phyloP scores from a whole-genome alignment of 1,284 basidiomycete genomes.

The Boletus mariae region DNA sequence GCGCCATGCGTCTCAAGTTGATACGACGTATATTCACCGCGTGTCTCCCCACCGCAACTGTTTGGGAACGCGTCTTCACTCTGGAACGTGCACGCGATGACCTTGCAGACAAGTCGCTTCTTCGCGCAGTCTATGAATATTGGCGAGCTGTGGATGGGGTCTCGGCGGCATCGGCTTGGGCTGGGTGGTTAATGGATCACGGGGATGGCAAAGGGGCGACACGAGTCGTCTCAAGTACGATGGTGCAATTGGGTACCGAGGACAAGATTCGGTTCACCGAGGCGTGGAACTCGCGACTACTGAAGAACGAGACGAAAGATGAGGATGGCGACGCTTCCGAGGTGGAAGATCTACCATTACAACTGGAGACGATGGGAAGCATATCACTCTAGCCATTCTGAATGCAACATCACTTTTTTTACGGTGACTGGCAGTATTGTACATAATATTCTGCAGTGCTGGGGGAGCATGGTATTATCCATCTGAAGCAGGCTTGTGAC shows the following conservation, averaged over 20 bases:
- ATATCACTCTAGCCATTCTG: background rate
- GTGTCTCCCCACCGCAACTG: conserved; percentile 41
- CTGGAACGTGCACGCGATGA: conserved; percentile 28
- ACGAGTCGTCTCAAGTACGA: conserved; percentile 32
- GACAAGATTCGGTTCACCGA: conserved; percentile 28
- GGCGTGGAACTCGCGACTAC: conserved; percentile 27
- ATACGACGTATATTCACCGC: conserved; percentile 41
- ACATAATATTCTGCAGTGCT: too few relatives aligned
- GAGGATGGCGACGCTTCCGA: conserved; percentile 21
- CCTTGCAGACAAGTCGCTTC: conserved; percentile 28
- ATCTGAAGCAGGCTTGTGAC: too few relatives aligned
- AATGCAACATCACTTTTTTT: background rate
- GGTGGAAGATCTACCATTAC: conserved; percentile 16
- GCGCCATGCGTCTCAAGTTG: conserved; percentile 29
- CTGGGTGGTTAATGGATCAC: conserved; percentile 41
- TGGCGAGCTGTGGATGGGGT: conserved; percentile 41
- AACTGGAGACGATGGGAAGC: conserved; percentile 12
- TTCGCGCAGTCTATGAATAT: conserved; percentile 38
- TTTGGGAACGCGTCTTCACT: conserved; percentile 45
- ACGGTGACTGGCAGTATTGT: too few relatives aligned
- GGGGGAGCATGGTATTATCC: too few relatives aligned
- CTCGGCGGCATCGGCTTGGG: conserved; percentile 44
- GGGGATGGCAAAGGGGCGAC: conserved; percentile 39
- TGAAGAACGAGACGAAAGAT: conserved; percentile 25
- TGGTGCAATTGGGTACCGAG: conserved; percentile 20